These are phyloP conservation scores for Ustilago trichophora DNA, from an alignment of 1,284 basidiomycete species.

Conservation along the genomic window DNA sequence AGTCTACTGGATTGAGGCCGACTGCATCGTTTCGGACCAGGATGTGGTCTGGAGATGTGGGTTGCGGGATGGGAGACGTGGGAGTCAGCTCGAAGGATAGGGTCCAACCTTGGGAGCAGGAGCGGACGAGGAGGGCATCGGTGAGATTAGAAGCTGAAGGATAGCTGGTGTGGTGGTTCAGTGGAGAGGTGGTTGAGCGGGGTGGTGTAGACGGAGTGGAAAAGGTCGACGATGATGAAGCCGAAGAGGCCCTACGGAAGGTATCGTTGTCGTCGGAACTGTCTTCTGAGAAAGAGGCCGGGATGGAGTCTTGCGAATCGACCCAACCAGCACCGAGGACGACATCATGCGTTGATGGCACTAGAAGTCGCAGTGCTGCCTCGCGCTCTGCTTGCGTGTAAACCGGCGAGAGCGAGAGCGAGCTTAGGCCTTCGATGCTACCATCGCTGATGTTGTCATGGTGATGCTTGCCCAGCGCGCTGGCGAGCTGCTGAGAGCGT, in stretches of 20 bases:
- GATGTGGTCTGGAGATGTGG: constrained; percentile 22
- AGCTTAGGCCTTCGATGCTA: too few relatives aligned
- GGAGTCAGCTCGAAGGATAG: constrained; percentile 54
- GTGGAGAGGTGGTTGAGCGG: neutral
- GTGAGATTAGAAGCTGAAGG: constrained; percentile 3
- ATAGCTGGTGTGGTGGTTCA: too few relatives aligned
- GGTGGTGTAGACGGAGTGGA: constrained; percentile 4
- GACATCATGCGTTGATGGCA: constrained; percentile 34
- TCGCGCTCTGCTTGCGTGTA: constrained; percentile 33
- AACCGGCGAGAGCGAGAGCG: constrained; percentile 8
- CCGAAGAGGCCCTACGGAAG: constrained; percentile 6
- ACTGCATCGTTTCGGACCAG: constrained; percentile 46
- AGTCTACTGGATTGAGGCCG: constrained; percentile 60
- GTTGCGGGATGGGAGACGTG: constrained; percentile 21
- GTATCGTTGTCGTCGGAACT: neutral
- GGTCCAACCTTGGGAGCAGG: constrained; percentile 53
- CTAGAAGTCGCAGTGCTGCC: constrained; percentile 31
- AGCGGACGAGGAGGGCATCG: constrained; percentile 49
- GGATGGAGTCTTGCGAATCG: constrained; percentile 3
- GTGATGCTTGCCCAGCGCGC: too few relatives aligned
- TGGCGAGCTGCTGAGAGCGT: too few relatives aligned
- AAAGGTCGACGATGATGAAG: constrained; percentile 20
- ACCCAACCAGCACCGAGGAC: constrained; percentile 50
- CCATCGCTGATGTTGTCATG: too few relatives aligned
- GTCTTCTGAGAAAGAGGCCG: neutral